These are phyloP conservation scores for Meyerozyma guilliermondii DNA, from an alignment of 1,139 yeast genomes.

Conservation along the genomic window DNA sequence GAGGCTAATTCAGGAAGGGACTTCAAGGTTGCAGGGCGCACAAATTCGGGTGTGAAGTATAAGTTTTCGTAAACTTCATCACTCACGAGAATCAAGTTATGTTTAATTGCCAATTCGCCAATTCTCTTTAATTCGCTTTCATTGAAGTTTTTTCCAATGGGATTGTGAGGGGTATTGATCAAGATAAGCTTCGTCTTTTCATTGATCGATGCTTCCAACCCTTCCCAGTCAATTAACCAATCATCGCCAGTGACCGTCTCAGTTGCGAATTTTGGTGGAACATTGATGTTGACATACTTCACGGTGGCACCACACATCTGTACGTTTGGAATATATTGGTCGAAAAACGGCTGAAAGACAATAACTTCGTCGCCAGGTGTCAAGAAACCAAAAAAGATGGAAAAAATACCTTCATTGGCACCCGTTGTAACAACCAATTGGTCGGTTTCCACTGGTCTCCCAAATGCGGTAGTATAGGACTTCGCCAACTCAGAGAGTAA, in stretches of 20 bases:
- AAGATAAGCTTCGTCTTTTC: constrained; percentile 79
- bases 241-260: constrained; percentile 72
- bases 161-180: constrained; percentile 92
- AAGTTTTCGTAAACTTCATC: constrained; percentile 96
- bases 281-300: constrained; percentile 77
- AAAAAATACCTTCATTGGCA: constrained; percentile 91
- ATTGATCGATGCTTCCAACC: constrained; percentile 63
- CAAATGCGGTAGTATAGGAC: constrained; percentile 65
- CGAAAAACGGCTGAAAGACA: constrained; percentile 97
- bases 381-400: constrained; percentile 80
- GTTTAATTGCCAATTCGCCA: constrained; percentile 77
- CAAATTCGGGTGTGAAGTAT: constrained; percentile 61
- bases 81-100: constrained; percentile 75
- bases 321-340: constrained; percentile 90
- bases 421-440: constrained; percentile 88
- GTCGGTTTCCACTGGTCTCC: constrained; percentile 52
- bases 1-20: constrained; percentile 66
- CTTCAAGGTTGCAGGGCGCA: constrained; percentile 76
- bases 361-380: constrained; percentile 91
- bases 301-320: constrained; percentile 91
- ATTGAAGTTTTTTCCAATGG: constrained; percentile 85
- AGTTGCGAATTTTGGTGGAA: constrained; percentile 69
- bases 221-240: constrained; percentile 81
- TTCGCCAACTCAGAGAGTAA: constrained; percentile 64
- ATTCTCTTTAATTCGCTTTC: constrained; percentile 65